Evolutionary conservation across 2,329 filamentous ascomycete genomes (phyloP).

Genomic region (Fusarium sp.): DNA sequence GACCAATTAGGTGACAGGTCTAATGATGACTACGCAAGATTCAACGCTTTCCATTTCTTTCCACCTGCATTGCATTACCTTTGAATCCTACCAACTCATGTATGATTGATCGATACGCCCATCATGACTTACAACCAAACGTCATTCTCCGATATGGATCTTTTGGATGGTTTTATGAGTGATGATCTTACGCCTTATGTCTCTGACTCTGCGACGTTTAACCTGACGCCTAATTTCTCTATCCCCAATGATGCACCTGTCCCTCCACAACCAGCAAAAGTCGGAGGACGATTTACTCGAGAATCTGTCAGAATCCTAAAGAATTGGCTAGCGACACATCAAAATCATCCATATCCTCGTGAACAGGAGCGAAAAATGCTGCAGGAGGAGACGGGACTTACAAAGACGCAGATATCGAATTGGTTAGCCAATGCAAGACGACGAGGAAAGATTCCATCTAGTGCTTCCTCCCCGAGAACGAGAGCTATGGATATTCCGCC

Average conservation of each 20-base stretch:
- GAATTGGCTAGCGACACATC: constrained; percentile 81
- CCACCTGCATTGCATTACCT: background rate
- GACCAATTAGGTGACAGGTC: background rate
- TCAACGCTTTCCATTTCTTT: constrained; percentile 20
- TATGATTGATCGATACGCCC: background rate
- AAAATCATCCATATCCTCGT: constrained; percentile 82
- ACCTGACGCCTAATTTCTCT: background rate
- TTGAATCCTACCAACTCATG: too few relatives aligned
- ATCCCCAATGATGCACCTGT: background rate
- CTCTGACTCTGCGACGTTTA: constrained; percentile 21
- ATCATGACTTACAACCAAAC: constrained; percentile 23
- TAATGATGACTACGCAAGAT: constrained; percentile 10
- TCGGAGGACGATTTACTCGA: constrained; percentile 65
- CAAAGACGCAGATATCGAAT: constrained; percentile 83
- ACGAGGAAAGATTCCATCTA: constrained; percentile 72
- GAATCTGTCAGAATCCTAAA: constrained; percentile 81
- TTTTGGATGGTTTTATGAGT: constrained; percentile 34
- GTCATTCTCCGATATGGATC: constrained; percentile 31
- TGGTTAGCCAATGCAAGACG: constrained; percentile 90
- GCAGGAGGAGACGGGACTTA: constrained; percentile 79
- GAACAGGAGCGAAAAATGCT: constrained; percentile 84
- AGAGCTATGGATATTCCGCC: constrained; percentile 69
- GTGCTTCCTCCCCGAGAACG: constrained; percentile 25
- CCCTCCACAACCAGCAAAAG: constrained; percentile 26
- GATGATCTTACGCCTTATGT: constrained; percentile 27